Base-by-base conservation (phyloP, 768 basidiomycete species). In the Agrocybe praecox region DNA sequence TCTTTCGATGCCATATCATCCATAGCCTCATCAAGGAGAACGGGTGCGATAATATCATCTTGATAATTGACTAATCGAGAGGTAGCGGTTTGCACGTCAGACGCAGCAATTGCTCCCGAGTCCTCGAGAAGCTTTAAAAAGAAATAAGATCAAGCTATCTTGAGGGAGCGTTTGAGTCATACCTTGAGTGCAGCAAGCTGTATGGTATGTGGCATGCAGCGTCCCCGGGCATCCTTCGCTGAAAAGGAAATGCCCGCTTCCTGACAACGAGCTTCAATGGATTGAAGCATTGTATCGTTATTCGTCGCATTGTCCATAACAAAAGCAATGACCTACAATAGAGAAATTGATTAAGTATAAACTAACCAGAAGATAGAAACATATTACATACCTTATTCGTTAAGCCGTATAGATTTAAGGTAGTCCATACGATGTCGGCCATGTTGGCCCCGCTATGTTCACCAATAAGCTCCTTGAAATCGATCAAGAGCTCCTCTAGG, bases 121-220 rank as follows among this genome's bases (percentile, higher is more conserved):
- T 5, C 26, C 9, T 29, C 26, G 26, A 29, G 26, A 29, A 29
- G 26, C 26, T 29, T 4, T 29, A 29, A 5, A 9, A 29, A 29
- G 4, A 29, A 29, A 29, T 29, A 9, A 5, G 26, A n/a, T n/a
- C n/a, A n/a, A n/a, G n/a, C n/a, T n/a, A n/a, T n/a, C n/a, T n/a
- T 29, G 26, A 29, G 26, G 9, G 9, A 29, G 5, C 26, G 9
- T 4, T 29, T 29, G 9, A 29, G 26, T 29, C 26, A 9, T 5
- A 29, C 26, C 26, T 29, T 29, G 26, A 29, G 26, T 29, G 71
- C 73, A 0, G 73, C 71, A n/a, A 77, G 65, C 56, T 77, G 73
- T 12, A 76, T 62, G 0, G 72, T 75, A 51, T 77, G 74, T 0
- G 74, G 76, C 70, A 76, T 70, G 59, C 76, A 77, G 12, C 62